Evolutionary conservation across 768 basidiomycete genomes (phyloP).

Genomic region (Auriscalpium microsporum): DNA sequence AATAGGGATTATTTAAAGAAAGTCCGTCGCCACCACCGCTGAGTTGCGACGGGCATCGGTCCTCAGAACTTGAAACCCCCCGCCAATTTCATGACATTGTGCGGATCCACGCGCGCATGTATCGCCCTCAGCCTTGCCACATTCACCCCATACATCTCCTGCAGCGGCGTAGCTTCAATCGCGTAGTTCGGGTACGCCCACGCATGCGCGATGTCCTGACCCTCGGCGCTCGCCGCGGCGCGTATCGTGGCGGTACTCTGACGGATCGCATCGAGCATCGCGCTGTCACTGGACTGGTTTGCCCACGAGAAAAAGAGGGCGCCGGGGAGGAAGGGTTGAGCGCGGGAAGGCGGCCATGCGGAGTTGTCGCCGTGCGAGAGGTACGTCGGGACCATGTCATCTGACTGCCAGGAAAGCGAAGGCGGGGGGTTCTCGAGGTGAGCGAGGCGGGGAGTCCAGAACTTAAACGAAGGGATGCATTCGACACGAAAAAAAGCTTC

Average conservation of each 20-base stretch:
- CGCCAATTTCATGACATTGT: conserved; percentile 12
- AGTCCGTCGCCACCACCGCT: no score
- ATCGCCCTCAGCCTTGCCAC: conserved; percentile 1
- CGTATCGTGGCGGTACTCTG: neutral
- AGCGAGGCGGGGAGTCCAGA: no score
- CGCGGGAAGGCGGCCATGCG: conserved; percentile 7
- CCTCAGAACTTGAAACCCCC: conserved; percentile 12
- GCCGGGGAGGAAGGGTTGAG: conserved; percentile 1
- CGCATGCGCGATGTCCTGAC: conserved; percentile 1
- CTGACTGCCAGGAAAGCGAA: neutral
- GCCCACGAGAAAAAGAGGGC: neutral
- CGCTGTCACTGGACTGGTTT: no score
- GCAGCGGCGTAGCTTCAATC: conserved; percentile 1
- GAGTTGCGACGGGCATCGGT: neutral
- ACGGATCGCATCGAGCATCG: no score
- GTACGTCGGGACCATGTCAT: neutral
- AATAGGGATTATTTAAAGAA: no score
- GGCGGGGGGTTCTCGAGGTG: neutral
- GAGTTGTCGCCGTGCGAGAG: conserved; percentile 4
- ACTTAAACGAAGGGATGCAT: no score
- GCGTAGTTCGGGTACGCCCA: conserved; percentile 7
- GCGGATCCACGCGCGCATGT: conserved; percentile 4
- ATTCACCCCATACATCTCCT: conserved; percentile 9
- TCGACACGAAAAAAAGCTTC: no score
- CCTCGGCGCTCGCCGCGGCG: conserved; percentile 5